phyloP scores from a whole-genome alignment of 1,284 basidiomycete species.

The Phaffia rhodozyma region DNA sequence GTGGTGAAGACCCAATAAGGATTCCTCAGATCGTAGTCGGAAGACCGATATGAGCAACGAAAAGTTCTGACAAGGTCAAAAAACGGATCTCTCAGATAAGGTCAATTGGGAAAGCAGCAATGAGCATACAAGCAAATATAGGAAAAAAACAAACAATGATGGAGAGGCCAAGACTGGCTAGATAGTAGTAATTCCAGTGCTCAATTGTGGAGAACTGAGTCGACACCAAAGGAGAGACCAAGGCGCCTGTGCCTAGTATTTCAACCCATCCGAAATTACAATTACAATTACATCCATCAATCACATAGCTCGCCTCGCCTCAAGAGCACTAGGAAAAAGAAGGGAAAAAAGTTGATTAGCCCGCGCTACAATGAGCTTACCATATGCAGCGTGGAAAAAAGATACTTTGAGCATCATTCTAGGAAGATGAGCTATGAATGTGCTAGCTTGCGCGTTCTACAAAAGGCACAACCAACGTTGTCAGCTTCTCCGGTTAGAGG shows the following conservation, averaged over 20 bases:
- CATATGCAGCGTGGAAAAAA: slow-evolving; percentile 49
- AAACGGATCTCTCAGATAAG: no score
- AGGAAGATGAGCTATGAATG: slow-evolving; percentile 42
- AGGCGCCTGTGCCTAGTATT: slow-evolving; percentile 46
- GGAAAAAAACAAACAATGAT: not conserved
- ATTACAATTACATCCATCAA: not conserved
- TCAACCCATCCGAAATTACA: not conserved
- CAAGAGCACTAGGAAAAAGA: not conserved
- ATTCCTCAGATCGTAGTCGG: slow-evolving; percentile 45
- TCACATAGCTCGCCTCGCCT: not conserved
- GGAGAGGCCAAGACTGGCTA: slow-evolving; percentile 48
- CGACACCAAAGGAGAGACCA: slow-evolving; percentile 51
- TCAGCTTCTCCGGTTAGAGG: slow-evolving; percentile 25
- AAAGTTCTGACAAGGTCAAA: slow-evolving; percentile 31
- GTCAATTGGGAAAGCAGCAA: no score
- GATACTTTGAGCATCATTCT: slow-evolving; percentile 44
- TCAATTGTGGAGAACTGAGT: slow-evolving; percentile 50
- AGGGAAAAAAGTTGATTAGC: not conserved
- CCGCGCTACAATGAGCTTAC: slow-evolving; percentile 23
- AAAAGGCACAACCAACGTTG: slow-evolving; percentile 17
- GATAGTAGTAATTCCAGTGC: slow-evolving; percentile 49
- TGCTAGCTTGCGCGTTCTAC: slow-evolving; percentile 48
- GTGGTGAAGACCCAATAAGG: slow-evolving; percentile 25
- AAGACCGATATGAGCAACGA: slow-evolving; percentile 43
- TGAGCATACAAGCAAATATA: no score